Evolutionary conservation across 1,284 basidiomycete species (phyloP).

Genomic region (Ceratobasidium sp.): DNA sequence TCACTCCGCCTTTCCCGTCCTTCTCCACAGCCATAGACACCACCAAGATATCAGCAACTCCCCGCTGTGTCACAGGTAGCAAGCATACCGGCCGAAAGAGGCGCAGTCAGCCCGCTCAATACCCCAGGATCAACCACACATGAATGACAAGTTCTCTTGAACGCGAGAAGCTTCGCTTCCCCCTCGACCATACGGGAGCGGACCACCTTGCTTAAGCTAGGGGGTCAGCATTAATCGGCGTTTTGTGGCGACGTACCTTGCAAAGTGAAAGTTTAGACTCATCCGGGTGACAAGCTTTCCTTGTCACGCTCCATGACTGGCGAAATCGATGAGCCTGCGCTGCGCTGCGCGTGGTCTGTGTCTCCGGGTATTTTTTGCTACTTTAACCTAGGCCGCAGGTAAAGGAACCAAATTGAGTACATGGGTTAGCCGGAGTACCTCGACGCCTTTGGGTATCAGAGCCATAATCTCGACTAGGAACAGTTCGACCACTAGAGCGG

Average conservation of each 20-base stretch:
- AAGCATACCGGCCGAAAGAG: constrained; percentile 90
- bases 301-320: constrained; percentile 80
- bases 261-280: constrained; percentile 53
- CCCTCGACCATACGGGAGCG: constrained; percentile 92
- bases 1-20: constrained; percentile 81
- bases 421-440: constrained; percentile 65
- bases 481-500: constrained; percentile 97
- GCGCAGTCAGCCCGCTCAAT: constrained; percentile 88
- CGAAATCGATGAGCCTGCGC: constrained; percentile 95
- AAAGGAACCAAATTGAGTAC: not conserved
- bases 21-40: constrained; percentile 96
- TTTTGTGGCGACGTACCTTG: not conserved
- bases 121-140: constrained; percentile 91
- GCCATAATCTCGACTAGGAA: constrained; percentile 91
- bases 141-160: constrained; percentile 86
- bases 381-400: constrained; percentile 58
- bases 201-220: constrained; percentile 96
- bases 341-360: no score
- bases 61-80: constrained; percentile 95
- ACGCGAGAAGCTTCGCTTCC: constrained; percentile 96
- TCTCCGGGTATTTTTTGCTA: constrained; percentile 99
- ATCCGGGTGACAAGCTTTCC: constrained; percentile 91
- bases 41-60: constrained; percentile 89
- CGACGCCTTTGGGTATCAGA: constrained; percentile 81
- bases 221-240: not conserved